Evolutionary conservation across 2,329 filamentous ascomycete genomes (phyloP), one percentile per base, ranked within the genome.

Genomic region (Clonostachys rosea): DNA sequence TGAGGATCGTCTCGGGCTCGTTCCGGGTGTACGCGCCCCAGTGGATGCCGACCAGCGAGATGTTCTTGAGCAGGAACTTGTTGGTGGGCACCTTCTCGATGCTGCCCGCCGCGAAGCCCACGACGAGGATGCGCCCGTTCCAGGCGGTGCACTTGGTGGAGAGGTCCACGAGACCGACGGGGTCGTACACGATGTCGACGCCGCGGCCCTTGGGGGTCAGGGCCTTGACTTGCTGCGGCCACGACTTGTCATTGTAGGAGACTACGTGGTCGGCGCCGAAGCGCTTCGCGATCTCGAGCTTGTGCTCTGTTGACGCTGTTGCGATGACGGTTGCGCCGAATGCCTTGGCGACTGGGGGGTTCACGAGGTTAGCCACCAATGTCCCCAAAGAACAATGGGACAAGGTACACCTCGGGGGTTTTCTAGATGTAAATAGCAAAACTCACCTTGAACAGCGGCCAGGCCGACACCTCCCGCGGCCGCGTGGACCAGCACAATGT

Each of bases 21-120:
- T 87, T 80, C 41, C 75, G 75, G 2, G 84, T 73, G 68, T 96
- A 96, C 49, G 85, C 83, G 12, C 92, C 92, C 92, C 92, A 97
- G 69, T 95, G 89, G 59, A 96, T 71, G 2, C 92, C 92, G 2
- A 96, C 87, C 12, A 97, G 73, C 52, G 83, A 86, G 53, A 96
- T 92, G 64, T 96, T 96, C 78, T 96, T 97, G 56, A 97, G 70
- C 52, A 96, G 68, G 24, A 96, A 89, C 65, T 92, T 86, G 66
- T 97, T 97, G 73, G 95, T 83, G 12, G 91, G 87, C 40, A 97
- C 82, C 70, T 94, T 95, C 69, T 97, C 92, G 55, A 96, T 96
- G 44, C 74, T 76, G 35, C 69, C 69, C 2, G 65, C 69, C 1
- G 91, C 91, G 62, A 96, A 97, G 1, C 92, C 92, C 55, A 97